These are phyloP conservation scores for Pyrenophora graminea DNA, from an alignment of 2,329 filamentous ascomycete genomes.

Conservation along the genomic window DNA sequence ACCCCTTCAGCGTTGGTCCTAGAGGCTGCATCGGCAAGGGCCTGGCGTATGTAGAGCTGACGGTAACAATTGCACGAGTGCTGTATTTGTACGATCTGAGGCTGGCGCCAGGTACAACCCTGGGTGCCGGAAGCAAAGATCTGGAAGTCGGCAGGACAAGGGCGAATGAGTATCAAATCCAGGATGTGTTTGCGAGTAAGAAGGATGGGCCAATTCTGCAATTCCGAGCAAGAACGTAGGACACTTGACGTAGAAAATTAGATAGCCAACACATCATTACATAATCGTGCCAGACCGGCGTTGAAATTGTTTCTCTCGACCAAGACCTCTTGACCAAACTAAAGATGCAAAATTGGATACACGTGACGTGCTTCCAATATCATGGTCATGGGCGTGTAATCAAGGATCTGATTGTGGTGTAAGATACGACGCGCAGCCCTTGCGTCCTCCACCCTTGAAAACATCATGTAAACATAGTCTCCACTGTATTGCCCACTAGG, in stretches of 20 bases:
- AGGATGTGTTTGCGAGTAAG: constrained; percentile 73
- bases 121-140: constrained; percentile 40
- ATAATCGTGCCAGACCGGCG: background rate
- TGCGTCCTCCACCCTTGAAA: too few relatives aligned
- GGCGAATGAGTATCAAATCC: constrained; percentile 66
- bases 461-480: too few relatives aligned
- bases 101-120: constrained; percentile 37
- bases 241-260: background rate
- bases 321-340: too few relatives aligned
- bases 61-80: constrained; percentile 63
- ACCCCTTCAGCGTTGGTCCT: constrained; percentile 72
- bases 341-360: too few relatives aligned
- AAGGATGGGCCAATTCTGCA: constrained; percentile 74
- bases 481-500: too few relatives aligned
- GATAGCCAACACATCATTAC: background rate
- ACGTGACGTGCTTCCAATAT: too few relatives aligned
- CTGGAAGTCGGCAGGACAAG: constrained; percentile 40
- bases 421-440: too few relatives aligned
- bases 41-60: constrained; percentile 70
- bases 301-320: too few relatives aligned
- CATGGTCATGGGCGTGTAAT: too few relatives aligned
- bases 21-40: constrained; percentile 74
- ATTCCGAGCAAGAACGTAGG: constrained; percentile 37
- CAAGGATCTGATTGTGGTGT: too few relatives aligned
- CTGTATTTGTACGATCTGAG: constrained; percentile 65